Evolutionary conservation across 2,329 filamentous ascomycete species (phyloP), one percentile per base, ranked within the genome.

Genomic region (Raffaelea ambrosiae): DNA sequence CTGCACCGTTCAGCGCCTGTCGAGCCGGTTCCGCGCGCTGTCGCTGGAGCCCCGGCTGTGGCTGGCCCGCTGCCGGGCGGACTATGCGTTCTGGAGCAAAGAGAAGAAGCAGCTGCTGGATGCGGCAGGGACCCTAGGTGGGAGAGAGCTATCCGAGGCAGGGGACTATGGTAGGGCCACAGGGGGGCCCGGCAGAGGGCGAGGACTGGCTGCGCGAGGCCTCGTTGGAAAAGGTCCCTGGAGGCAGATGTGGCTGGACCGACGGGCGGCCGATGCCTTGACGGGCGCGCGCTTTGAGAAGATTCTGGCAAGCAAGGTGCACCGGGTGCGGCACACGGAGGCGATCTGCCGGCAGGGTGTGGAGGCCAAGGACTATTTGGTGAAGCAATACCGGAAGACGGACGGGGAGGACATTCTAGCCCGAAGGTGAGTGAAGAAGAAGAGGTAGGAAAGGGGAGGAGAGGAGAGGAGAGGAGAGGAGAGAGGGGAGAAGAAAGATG

Each of bases 321-420:
- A 79, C 47, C 82, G 89, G 19, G 74, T 88, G 48, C 72, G 74
- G 48, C 82, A 83, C 58, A 82, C 88, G 53, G 79, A 85, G 56
- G 67, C 74, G 44, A 85, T 97, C 52, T 81, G 86, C 46, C 68
- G 72, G 23, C 73, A 83, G 58, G 89, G 89, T 1, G 91, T 90
- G 59, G 89, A 97, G 68, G 86, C 84, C 41, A 96, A 96, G 63
- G 90, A 96, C 62, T 83, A 82, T 47, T 73, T 97, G 43, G 59
- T 89, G 51, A 71, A 75, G 48, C 82, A 95, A 60, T 79, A 76
- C 51, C 69, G 69, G 11, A 72, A 75, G 31, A 68, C 74, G 16
- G 74, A 69, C 4, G 40, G n/a, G 1, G 77, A 85, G 14, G 88
- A 96, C 66, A 79, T 86, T 46, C 67, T 98, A 57, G 86, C 91